Evolutionary conservation across 257 asterid genomes (phyloP).

Genomic region (Solanum lycopersicoides): DNA sequence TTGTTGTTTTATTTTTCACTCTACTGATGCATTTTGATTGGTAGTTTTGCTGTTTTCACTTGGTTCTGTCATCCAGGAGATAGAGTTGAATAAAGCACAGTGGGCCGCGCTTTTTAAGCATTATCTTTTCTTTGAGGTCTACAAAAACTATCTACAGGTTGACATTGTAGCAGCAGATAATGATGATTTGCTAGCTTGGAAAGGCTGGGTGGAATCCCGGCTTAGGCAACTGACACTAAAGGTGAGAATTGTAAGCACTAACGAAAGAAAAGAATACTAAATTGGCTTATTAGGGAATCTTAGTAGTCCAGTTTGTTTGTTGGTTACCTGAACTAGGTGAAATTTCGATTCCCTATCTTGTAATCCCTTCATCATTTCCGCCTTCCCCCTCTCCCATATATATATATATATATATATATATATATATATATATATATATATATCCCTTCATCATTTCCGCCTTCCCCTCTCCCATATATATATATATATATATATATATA

Average conservation of each 20-base stretch:
- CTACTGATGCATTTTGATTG: background rate
- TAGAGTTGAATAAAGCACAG: slow-evolving; percentile 17
- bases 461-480: background rate
- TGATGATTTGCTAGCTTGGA: slow-evolving; percentile 30
- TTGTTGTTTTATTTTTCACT: background rate
- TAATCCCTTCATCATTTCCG: background rate
- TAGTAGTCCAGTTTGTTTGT: background rate
- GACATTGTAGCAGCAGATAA: slow-evolving; percentile 21
- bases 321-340: background rate
- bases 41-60: background rate
- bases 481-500: background rate
- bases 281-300: background rate
- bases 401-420: background rate
- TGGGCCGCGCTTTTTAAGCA: slow-evolving; percentile 24
- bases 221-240: slow-evolving; percentile 20
- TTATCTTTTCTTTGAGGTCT: slow-evolving; percentile 28
- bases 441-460: no score
- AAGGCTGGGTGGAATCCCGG: slow-evolving; percentile 36
- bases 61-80: slow-evolving; percentile 11
- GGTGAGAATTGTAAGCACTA: slow-evolving; percentile 7
- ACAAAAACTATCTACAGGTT: slow-evolving; percentile 33
- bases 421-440: no score
- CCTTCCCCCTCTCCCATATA: background rate
- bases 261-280: background rate
- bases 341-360: background rate